Evolutionary conservation across 2,329 filamentous ascomycete genomes (phyloP), one percentile per base, ranked within the genome.

Genomic region (Penicillium sp.): DNA sequence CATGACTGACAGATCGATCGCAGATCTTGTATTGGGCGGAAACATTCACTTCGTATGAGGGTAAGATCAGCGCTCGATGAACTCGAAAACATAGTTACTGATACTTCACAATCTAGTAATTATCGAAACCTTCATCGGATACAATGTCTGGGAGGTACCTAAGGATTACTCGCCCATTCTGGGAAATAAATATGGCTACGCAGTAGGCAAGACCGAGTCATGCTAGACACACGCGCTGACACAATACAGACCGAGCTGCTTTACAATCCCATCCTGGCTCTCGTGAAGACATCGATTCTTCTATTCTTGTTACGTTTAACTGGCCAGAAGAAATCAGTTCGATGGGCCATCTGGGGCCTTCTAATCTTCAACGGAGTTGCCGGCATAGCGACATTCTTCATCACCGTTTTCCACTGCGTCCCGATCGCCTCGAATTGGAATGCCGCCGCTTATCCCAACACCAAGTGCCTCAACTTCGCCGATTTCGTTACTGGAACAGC

Each of bases 1-100:
- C 29, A 10, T 38, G 50, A 56, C 53, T 61, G 50, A 58, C 31
- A 51, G 22, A 61, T 58, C 13, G 52, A 27, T 27, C 24, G 43
- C 21, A 61, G 54, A 54, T 50, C 40, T 36, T 61, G 14, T 61
- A 61, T 10, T 61, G 56, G 58, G 56, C 52, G 16, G 58, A 61
- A 47, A 61, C 57, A 1, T 52, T 48, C 11, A 61, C 58, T 2
- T 55, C 58, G 8, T 59, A 59, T 45, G 52, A 50, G 44, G 57
- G 56, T 54, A 57, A 45, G 41, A 47, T 21, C n/a, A 53, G 24
- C 45, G 46, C 10, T 9, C 1, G 8, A 27, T 4, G 4, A 27
- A 27, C 24, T 27, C 24, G 8, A 27, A 8, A 27, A 6, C 24
- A 27, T 4, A 5, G 2, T 22, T n/a, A 32, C 34, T 48, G 24